Evolutionary conservation across 2,329 filamentous ascomycete species (phyloP).

Genomic region (Septoria petroselini): DNA sequence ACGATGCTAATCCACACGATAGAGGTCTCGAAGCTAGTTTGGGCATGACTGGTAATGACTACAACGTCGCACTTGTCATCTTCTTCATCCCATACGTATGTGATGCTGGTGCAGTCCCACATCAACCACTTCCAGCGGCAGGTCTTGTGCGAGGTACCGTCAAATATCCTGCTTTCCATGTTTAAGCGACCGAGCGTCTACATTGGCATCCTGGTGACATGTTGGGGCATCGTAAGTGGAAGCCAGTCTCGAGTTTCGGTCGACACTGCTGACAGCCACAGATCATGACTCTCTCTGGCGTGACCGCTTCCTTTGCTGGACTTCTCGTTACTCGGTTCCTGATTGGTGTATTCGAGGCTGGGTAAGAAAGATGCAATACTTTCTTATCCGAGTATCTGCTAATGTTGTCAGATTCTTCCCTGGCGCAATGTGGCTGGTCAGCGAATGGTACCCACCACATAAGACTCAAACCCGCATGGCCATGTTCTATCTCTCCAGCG

Average conservation of each 20-base stretch:
- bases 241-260: background rate
- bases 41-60: conserved; percentile 45
- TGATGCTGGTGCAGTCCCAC: too few species aligned
- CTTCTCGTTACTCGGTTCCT: conserved; percentile 78
- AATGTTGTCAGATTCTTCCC: conserved; percentile 51
- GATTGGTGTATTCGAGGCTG: conserved; percentile 68
- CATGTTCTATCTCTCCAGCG: conserved; percentile 25
- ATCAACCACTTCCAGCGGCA: conserved; percentile 32
- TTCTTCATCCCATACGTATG: conserved; percentile 51
- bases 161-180: conserved; percentile 30
- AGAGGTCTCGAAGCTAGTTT: conserved; percentile 48
- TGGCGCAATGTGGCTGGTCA: conserved; percentile 35
- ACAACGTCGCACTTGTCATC: conserved; percentile 52
- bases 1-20: background rate
- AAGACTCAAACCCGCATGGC: conserved; percentile 26
- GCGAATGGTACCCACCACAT: conserved; percentile 27
- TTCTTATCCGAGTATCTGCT: background rate
- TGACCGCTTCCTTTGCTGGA: conserved; percentile 68
- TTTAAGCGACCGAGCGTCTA: conserved; percentile 38
- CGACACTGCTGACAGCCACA: background rate
- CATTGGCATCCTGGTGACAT: conserved; percentile 30
- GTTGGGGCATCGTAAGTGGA: conserved; percentile 21
- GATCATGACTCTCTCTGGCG: conserved; percentile 45
- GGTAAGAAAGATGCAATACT: background rate
- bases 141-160: conserved; percentile 32